phyloP scores from a whole-genome alignment of 768 basidiomycete species.

The Amanita pallidorosea region DNA sequence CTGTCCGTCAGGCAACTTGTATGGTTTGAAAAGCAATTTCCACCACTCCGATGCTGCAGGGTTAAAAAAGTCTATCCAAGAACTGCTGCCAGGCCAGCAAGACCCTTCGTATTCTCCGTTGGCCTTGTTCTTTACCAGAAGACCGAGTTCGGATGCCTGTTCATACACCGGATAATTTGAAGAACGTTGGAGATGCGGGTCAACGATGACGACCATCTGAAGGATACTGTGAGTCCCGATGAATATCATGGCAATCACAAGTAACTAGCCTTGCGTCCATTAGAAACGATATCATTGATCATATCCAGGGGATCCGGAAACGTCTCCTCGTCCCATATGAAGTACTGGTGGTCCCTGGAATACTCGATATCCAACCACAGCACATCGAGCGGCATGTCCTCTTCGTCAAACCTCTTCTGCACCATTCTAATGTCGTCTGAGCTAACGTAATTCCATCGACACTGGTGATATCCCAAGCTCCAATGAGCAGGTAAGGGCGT shows the following conservation, averaged over 20 bases:
- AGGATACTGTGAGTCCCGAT: conserved; percentile 2
- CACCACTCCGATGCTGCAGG: conserved; percentile 87
- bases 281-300: conserved; percentile 78
- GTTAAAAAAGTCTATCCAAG: conserved; percentile 98
- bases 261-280: conserved; percentile 65
- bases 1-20: conserved; percentile 34
- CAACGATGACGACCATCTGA: conserved; percentile 96
- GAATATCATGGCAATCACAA: not conserved
- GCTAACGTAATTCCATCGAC: conserved; percentile 95
- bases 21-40: conserved; percentile 69
- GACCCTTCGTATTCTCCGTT: conserved; percentile 92
- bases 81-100: conserved; percentile 96
- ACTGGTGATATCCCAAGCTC: conserved; percentile 94
- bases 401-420: conserved; percentile 83
- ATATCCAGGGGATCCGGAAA: conserved; percentile 95
- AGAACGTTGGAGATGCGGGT: conserved; percentile 89
- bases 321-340: conserved; percentile 87
- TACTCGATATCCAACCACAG: conserved; percentile 99
- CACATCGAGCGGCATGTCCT: conserved; percentile 90
- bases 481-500: conserved; percentile 85
- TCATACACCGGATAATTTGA: conserved; percentile 75
- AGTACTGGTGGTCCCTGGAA: conserved; percentile 88
- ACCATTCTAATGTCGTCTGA: conserved; percentile 81
- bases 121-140: conserved; percentile 74
- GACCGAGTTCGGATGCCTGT: conserved; percentile 67